These are phyloP conservation scores for Pythium pyrilobum DNA, from an alignment of 352 stramenopile genomes.

Conservation along the genomic window DNA sequence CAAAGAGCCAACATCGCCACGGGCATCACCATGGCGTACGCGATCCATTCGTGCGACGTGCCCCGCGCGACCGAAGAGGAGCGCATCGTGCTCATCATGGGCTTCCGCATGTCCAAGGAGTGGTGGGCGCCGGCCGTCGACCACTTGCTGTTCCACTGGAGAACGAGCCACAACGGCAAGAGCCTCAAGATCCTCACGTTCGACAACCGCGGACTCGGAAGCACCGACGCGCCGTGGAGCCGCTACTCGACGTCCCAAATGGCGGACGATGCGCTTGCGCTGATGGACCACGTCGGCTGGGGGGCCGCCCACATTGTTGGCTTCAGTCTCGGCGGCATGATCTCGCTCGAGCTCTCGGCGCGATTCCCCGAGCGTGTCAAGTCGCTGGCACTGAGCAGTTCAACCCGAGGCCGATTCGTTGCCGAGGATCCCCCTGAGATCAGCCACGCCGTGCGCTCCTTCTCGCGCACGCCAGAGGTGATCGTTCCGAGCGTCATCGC, in stretches of 20 bases:
- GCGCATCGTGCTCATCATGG: conserved; percentile 25
- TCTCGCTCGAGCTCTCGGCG: conserved; percentile 43
- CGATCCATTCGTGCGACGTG: background rate
- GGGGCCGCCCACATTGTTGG: conserved; percentile 36
- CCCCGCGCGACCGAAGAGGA: conserved; percentile 4
- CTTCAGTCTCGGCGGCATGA: conserved; percentile 37
- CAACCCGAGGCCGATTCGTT: conserved; percentile 40
- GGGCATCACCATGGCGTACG: conserved; percentile 44
- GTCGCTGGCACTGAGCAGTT: conserved; percentile 45
- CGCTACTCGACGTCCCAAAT: conserved; percentile 56
- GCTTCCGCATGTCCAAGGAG: conserved; percentile 18
- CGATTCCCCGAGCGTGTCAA: conserved; percentile 32
- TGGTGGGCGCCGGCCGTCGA: conserved; percentile 15
- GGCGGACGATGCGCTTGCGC: conserved; percentile 49
- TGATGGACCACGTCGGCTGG: conserved; percentile 52
- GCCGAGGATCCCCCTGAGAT: conserved; percentile 16
- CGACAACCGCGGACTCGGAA: conserved; percentile 50
- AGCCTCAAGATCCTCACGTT: conserved; percentile 46
- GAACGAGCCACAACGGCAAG: background rate
- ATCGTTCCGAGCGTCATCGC: conserved; percentile 23
- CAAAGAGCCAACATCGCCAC: conserved; percentile 30
- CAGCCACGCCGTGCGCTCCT: conserved; percentile 16
- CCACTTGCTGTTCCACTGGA: conserved; percentile 9
- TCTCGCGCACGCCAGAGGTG: conserved; percentile 23
- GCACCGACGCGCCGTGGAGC: conserved; percentile 36